A percentile compares a stretch with the other conserved stretches of the same genome.
Evolutionary conservation across 345 rosid species (phyloP).

Genomic region (Ailanthus altissimus): DNA sequence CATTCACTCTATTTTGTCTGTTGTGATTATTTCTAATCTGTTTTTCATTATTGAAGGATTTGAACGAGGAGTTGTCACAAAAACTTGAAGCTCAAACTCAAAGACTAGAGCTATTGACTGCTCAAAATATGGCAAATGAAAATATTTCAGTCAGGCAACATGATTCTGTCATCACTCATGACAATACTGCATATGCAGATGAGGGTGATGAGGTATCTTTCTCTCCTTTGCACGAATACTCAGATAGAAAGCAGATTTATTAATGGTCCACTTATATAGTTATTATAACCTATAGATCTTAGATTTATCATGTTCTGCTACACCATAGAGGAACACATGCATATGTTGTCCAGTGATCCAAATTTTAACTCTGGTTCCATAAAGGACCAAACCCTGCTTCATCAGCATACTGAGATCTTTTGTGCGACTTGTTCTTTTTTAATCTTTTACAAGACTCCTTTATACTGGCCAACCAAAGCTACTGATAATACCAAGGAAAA

Average conservation of each 20-base stretch:
- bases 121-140: slow-evolving; percentile 69
- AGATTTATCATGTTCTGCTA: not conserved
- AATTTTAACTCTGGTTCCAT: not conserved
- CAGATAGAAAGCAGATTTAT: not conserved
- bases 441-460: not conserved
- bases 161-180: slow-evolving; percentile 50
- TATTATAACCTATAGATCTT: not conserved
- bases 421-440: not conserved
- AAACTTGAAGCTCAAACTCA: slow-evolving; percentile 94
- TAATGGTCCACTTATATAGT: not conserved
- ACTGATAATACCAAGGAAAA: not conserved
- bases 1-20: not conserved
- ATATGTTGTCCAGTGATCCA: not conserved
- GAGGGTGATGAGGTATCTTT: slow-evolving; percentile 95
- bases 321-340: not conserved
- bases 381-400: not conserved
- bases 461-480: not conserved
- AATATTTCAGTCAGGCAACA: slow-evolving; percentile 50
- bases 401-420: not conserved
- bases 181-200: slow-evolving; percentile 73
- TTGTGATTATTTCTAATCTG: not conserved
- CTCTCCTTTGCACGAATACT: slow-evolving; percentile 10
- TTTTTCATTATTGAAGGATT: slow-evolving; percentile 55
- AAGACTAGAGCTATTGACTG: slow-evolving; percentile 88
- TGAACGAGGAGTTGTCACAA: slow-evolving; percentile 75